Conservation (phyloP, 768 basidiomycete species). For the Russula emetica region DNA sequence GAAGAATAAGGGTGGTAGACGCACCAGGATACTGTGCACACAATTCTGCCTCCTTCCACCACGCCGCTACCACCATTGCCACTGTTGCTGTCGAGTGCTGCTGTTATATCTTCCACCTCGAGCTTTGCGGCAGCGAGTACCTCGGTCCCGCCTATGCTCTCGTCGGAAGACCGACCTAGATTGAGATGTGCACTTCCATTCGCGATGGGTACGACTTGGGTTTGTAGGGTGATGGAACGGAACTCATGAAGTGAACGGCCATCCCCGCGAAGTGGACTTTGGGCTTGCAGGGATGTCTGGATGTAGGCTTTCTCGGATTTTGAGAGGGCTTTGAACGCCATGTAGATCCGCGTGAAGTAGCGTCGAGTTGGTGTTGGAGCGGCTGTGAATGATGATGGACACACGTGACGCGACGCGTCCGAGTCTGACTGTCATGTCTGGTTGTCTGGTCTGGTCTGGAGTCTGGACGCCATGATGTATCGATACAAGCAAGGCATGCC, state of each 20-base stretch:
- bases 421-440: too few species aligned
- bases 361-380: too few species aligned
- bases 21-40: constrained; percentile 74
- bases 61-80: constrained; percentile 41
- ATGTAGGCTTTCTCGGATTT: constrained; percentile 81
- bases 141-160: constrained; percentile 67
- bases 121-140: constrained; percentile 74
- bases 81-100: constrained; percentile 32
- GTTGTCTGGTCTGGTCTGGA: too few species aligned
- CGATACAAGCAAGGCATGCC: too few species aligned
- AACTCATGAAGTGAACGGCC: constrained; percentile 67
- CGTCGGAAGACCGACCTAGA: constrained; percentile 55
- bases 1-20: constrained; percentile 30
- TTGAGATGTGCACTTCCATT: constrained; percentile 78
- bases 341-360: constrained; percentile 1
- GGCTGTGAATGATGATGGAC: too few species aligned
- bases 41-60: constrained; percentile 58
- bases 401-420: constrained; percentile 10
- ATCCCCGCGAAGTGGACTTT: constrained; percentile 67
- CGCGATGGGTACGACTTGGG: constrained; percentile 72
- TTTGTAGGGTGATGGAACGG: constrained; percentile 66
- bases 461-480: too few species aligned
- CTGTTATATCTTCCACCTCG: constrained; percentile 59
- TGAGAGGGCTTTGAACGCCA: constrained; percentile 43
- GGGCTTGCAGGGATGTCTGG: constrained; percentile 54